Evolutionary conservation across 2,329 filamentous ascomycete genomes (phyloP).

Genomic region (Arthrocladium fulminans): DNA sequence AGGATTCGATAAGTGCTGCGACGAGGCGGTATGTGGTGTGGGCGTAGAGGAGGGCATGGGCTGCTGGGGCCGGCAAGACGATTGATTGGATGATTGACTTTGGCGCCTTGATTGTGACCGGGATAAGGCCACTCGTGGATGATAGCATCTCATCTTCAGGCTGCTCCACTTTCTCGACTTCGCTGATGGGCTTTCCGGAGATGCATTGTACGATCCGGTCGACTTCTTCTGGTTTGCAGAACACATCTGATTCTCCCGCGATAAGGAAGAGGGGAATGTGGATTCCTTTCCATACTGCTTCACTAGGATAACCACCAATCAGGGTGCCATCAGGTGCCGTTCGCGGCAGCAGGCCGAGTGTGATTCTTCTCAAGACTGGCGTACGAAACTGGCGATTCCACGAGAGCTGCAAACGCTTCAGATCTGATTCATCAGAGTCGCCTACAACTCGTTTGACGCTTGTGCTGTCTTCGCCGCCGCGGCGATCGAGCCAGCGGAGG

Average conservation of each 20-base stretch:
- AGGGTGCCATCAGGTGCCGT: constrained; percentile 47
- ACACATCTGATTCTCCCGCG: constrained; percentile 64
- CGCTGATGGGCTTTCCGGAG: background rate
- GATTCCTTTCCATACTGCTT: constrained; percentile 63
- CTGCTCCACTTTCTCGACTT: background rate
- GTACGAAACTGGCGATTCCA: constrained; percentile 74
- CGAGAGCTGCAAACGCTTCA: constrained; percentile 35
- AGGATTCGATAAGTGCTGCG: constrained; percentile 73
- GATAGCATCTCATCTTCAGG: constrained; percentile 35
- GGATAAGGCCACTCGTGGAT: constrained; percentile 28
- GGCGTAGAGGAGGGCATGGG: constrained; percentile 76
- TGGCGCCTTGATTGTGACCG: constrained; percentile 31
- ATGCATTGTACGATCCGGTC: constrained; percentile 50
- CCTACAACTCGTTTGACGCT: constrained; percentile 68
- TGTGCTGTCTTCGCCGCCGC: constrained; percentile 66
- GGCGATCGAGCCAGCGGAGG: constrained; percentile 67
- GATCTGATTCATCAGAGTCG: constrained; percentile 32
- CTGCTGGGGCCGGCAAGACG: constrained; percentile 66
- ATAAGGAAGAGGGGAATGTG: constrained; percentile 68
- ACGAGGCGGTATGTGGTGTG: constrained; percentile 66
- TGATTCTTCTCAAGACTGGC: constrained; percentile 73
- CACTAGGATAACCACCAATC: constrained; percentile 58
- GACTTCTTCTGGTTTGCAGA: constrained; percentile 65
- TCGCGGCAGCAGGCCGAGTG: constrained; percentile 58
- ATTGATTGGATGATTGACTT: constrained; percentile 54